These are phyloP conservation scores for Pseudonitzschia pungens DNA, from an alignment of 108 stramenopile species.

Conservation along the genomic window DNA sequence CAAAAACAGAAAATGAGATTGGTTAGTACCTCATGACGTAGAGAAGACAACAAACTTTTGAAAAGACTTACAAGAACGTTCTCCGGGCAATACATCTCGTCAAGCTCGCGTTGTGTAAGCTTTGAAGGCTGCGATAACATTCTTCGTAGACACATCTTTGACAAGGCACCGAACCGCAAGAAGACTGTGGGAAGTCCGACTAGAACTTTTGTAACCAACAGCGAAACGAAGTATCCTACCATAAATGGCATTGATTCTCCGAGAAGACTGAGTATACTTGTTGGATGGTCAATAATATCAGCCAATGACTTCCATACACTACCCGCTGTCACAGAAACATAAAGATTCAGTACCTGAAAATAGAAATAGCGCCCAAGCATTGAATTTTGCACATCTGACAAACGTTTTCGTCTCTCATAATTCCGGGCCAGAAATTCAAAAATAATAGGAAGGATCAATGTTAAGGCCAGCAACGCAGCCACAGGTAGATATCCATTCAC, in stretches of 20 bases:
- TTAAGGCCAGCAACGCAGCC: constrained; percentile 69
- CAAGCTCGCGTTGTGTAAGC: constrained; percentile 76
- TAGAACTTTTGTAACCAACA: constrained; percentile 86
- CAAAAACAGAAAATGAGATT: constrained; percentile 11
- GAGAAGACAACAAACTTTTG: neutral
- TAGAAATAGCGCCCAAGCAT: constrained; percentile 87
- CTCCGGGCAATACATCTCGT: constrained; percentile 52
- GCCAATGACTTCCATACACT: constrained; percentile 68
- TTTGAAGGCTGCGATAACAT: constrained; percentile 56
- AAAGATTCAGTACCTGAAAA: constrained; percentile 88
- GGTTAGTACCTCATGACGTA: neutral
- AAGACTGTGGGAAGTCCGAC: constrained; percentile 85
- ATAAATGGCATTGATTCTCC: constrained; percentile 77
- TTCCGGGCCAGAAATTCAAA: constrained; percentile 74
- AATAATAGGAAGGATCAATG: constrained; percentile 72
- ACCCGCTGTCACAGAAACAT: constrained; percentile 88
- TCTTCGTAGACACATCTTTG: constrained; percentile 58
- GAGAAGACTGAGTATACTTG: constrained; percentile 63
- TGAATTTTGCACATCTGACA: constrained; percentile 78
- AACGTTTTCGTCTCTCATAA: constrained; percentile 79
- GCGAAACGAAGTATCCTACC: constrained; percentile 84
- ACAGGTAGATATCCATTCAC: constrained; percentile 93
- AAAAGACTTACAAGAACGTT: constrained; percentile 32
- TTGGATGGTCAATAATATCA: constrained; percentile 82
- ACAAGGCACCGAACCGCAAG: constrained; percentile 66